Evolutionary conservation across 805 yeast genomes (phyloP).

Genomic region (Barnettozyma sp.): DNA sequence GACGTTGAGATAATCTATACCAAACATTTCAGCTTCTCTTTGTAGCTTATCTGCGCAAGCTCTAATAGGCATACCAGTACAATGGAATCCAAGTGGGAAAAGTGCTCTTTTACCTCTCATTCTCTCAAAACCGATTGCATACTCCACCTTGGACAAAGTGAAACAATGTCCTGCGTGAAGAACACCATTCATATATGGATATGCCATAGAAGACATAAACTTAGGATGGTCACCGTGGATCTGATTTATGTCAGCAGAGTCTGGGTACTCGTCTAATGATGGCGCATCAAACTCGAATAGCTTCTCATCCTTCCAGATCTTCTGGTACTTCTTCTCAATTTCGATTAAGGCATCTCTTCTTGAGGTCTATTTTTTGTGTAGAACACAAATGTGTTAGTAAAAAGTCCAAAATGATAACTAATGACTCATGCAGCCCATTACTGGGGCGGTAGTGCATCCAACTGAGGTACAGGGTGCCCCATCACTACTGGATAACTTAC

Average conservation of each 20-base stretch:
- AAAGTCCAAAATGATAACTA: no score
- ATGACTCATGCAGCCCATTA: no score
- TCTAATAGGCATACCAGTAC: conserved; percentile 98
- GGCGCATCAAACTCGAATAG: conserved; percentile 89
- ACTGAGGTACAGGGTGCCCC: background rate
- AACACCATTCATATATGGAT: conserved; percentile 98
- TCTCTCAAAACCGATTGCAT: conserved; percentile 87
- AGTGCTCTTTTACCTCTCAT: conserved; percentile 89
- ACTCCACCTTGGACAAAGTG: conserved; percentile 91
- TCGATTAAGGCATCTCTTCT: conserved; percentile 92
- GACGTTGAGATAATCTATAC: conserved; percentile 64
- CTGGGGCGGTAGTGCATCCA: no score
- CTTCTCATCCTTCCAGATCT: conserved; percentile 80
- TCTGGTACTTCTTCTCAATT: conserved; percentile 83
- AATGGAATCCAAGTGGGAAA: conserved; percentile 96
- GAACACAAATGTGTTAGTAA: no score
- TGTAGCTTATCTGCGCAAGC: conserved; percentile 93
- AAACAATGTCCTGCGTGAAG: conserved; percentile 97
- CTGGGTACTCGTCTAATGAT: conserved; percentile 53
- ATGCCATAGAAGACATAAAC: conserved; percentile 90
- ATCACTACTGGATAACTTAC: conserved; percentile 18
- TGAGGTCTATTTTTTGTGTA: conserved; percentile 77
- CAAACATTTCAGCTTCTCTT: conserved; percentile 89
- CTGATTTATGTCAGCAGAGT: conserved; percentile 53
- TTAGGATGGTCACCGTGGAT: conserved; percentile 78